Base-by-base conservation (phyloP, 495 filamentous ascomycete species). In the Bryoglossum gracile region DNA sequence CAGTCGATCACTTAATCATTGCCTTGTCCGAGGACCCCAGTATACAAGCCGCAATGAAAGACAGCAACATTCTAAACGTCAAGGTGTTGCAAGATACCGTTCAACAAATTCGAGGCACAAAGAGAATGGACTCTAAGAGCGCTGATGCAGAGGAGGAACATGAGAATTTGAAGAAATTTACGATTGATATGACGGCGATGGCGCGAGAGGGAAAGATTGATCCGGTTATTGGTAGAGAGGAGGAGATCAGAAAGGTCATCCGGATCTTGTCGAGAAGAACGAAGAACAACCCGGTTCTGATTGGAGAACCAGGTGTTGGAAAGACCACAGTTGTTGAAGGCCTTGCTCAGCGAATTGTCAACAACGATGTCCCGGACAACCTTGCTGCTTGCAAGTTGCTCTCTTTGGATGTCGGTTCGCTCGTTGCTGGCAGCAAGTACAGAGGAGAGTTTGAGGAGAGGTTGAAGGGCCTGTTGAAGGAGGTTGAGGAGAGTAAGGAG, bases 321-420 rank as follows among this genome's bases (percentile, higher is more conserved):
- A 98, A 98, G 72, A 98, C 92, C 10, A 96, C 92, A 2, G 89
- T 98, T 43, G 90, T 96, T 24, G 92, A 98, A 71, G 94, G 92
- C 56, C 75, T 98, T n/a, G 92, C 92, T 8, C 84, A 82, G 58
- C 82, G 92, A 21, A 97, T 98, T 44, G 88, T 96, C 68, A 95
- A 98, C 57, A 78, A 84, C 34, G 92, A 97, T 72, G 84, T 98
- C 0, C 92, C 92, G 23, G 90, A 92, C 56, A 94, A 95, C 58
- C 71, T 98, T n/a, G 87, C 89, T 6, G 83, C 86, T 46, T 97
- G 92, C 76, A 91, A 85, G 58, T 74, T 98, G 13, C 81, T 98
- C 23, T 94, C 91, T 8, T 77, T 98, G 10, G 92, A 98, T 61
- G 92, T 98, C 44, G 92, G 92, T 50, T 83, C 91, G 8, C 69